phyloP scores from a whole-genome alignment of 108 stramenopile species.

The Cyclotella sp. region DNA sequence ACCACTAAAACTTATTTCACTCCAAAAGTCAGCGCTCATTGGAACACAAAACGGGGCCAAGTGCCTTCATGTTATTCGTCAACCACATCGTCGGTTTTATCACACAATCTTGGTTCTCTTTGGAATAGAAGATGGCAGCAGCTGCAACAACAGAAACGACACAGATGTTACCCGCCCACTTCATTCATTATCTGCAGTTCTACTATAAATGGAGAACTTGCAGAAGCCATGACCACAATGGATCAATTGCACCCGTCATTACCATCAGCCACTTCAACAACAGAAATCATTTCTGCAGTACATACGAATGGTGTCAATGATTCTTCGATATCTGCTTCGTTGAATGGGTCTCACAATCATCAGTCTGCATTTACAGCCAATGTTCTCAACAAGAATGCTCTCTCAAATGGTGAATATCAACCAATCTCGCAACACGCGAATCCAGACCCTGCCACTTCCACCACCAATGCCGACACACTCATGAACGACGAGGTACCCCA shows the following conservation, averaged over 20 bases:
- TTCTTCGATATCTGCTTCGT: not conserved
- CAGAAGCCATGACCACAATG: not conserved
- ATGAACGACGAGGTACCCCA: slow-evolving; percentile 49
- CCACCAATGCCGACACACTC: not conserved
- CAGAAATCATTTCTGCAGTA: not conserved
- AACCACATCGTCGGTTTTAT: not conserved
- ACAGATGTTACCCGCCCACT: not conserved
- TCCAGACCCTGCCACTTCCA: not conserved
- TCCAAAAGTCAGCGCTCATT: not conserved
- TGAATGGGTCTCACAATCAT: not conserved
- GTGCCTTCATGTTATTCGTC: not conserved
- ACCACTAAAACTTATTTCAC: not conserved
- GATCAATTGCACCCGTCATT: not conserved
- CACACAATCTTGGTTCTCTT: not conserved
- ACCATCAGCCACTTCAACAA: not conserved
- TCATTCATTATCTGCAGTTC: slow-evolving; percentile 1
- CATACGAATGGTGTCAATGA: not conserved
- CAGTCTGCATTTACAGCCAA: not conserved
- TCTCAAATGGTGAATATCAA: not conserved
- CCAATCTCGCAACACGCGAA: not conserved
- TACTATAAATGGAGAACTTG: not conserved
- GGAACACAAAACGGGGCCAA: not conserved
- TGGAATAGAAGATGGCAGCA: not conserved
- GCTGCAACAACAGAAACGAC: not conserved
- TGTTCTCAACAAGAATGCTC: not conserved